These are phyloP conservation scores for Cladosporium sp. DNA, from an alignment of 2,329 filamentous ascomycete species.

Conservation along the genomic window DNA sequence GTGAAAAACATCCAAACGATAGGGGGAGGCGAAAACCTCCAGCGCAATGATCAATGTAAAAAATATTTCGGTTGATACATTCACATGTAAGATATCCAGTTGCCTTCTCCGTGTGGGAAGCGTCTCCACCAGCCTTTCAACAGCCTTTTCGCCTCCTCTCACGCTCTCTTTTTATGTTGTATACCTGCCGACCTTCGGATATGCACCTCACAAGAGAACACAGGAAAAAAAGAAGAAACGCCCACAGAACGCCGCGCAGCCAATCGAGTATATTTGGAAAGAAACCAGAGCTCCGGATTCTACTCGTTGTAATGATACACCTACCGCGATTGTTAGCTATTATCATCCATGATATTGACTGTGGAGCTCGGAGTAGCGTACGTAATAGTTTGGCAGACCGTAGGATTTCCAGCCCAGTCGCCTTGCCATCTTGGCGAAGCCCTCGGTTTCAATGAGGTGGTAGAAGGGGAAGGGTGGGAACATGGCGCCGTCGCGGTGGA, in stretches of 20 bases:
- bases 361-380: conserved; percentile 43
- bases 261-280: not conserved
- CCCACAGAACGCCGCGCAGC: not conserved
- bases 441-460: conserved; percentile 94
- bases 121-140: too few species aligned
- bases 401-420: conserved; percentile 79
- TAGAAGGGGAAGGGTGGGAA: conserved; percentile 97
- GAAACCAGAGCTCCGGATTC: not conserved
- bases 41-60: too few species aligned
- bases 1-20: too few species aligned
- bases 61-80: too few species aligned
- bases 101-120: too few species aligned
- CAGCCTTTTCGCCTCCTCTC: too few species aligned
- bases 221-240: not conserved
- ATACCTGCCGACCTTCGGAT: not conserved
- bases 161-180: too few species aligned
- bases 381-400: conserved; percentile 96
- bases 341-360: not conserved
- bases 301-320: conserved; percentile 88
- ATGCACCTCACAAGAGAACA: not conserved
- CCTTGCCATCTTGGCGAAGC: conserved; percentile 95
- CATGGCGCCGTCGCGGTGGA: conserved; percentile 96
- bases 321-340: conserved; percentile 40
- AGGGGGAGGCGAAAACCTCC: too few species aligned
- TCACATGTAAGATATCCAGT: too few species aligned